Percentiles rank a stretch among this genome's conserved stretches.
Conservation (phyloP, 208 protist genomes). For the Crithidia fasciculata region DNA sequence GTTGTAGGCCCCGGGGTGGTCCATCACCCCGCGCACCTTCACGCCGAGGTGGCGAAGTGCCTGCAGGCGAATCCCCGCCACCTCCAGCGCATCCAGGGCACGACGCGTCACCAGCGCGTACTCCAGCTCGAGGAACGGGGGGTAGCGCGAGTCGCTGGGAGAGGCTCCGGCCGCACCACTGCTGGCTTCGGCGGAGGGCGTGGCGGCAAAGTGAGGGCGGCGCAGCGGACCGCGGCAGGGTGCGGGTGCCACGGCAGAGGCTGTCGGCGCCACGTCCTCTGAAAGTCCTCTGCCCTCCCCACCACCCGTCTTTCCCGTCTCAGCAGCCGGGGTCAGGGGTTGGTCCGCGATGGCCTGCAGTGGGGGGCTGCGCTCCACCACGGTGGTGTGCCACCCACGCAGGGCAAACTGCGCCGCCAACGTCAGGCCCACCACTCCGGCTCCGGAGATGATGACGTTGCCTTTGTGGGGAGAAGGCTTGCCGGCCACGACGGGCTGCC, state of each 20-base stretch:
- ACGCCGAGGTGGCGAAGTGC: conserved; percentile 59
- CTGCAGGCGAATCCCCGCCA: conserved; percentile 64
- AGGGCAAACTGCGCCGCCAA: conserved; percentile 70
- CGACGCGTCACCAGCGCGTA: conserved; percentile 82
- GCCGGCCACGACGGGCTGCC: conserved; percentile 75
- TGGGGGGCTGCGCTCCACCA: conserved; percentile 64
- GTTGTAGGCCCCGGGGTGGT: conserved; percentile 89
- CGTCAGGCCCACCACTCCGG: conserved; percentile 81
- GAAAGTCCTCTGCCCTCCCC: background rate
- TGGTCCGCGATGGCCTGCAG: conserved; percentile 25
- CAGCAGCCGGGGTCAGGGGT: conserved; percentile 1
- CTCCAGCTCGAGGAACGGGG: conserved; percentile 69
- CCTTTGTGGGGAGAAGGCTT: conserved; percentile 84
- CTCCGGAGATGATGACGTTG: conserved; percentile 85
- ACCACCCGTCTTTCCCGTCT: background rate
- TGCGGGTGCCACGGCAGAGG: background rate
- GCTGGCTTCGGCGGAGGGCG: background rate
- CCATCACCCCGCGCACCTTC: conserved; percentile 75
- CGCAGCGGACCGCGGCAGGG: conserved; percentile 25
- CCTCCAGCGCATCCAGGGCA: conserved; percentile 71
- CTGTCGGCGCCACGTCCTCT: background rate
- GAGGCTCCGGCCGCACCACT: background rate
- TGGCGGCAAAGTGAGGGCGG: conserved; percentile 30
- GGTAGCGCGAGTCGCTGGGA: conserved; percentile 18
- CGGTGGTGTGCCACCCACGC: conserved; percentile 89